Percentiles rank a stretch among this genome's conserved stretches.
These are phyloP conservation scores for Xylariaceae sp. DNA, from an alignment of 2,329 filamentous ascomycete genomes.

Conservation along the genomic window DNA sequence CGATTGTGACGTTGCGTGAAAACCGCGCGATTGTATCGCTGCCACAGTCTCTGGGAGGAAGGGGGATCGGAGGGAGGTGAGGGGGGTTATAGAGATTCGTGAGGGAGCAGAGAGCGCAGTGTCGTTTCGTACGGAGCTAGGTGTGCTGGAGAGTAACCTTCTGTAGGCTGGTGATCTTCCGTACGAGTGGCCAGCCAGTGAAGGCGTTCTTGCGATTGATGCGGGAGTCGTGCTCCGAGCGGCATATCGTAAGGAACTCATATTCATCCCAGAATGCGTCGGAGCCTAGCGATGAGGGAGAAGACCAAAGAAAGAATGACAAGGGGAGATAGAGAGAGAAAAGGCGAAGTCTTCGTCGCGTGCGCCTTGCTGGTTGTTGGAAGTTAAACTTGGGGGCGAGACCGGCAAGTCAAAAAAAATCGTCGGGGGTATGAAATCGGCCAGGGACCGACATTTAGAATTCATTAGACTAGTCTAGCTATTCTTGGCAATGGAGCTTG, in stretches of 20 bases:
- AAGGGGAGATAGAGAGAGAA: conserved; percentile 28
- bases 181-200: conserved; percentile 46
- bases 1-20: conserved; percentile 48
- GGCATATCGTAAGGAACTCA: conserved; percentile 53
- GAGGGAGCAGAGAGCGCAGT: conserved; percentile 39
- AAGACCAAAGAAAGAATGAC: conserved; percentile 29
- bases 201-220: conserved; percentile 51
- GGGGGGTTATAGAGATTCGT: conserved; percentile 39
- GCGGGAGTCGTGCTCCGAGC: conserved; percentile 53
- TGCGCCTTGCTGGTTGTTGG: conserved; percentile 25
- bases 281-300: conserved; percentile 13
- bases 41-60: conserved; percentile 52
- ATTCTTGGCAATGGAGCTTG: no score
- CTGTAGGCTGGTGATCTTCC: conserved; percentile 56
- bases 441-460: conserved; percentile 5
- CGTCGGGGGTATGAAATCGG: conserved; percentile 19
- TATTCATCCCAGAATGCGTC: conserved; percentile 42
- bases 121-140: conserved; percentile 41
- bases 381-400: conserved; percentile 31
- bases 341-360: conserved; percentile 26
- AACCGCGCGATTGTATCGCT: conserved; percentile 47
- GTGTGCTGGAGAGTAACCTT: conserved; percentile 50
- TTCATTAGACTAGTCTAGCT: no score
- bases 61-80: conserved; percentile 53
- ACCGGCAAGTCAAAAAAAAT: conserved; percentile 40